A percentile compares a stretch with the other conserved stretches of the same genome.
phyloP scores from a whole-genome alignment of 257 asterid species.

The Nicotiana paniculata region DNA sequence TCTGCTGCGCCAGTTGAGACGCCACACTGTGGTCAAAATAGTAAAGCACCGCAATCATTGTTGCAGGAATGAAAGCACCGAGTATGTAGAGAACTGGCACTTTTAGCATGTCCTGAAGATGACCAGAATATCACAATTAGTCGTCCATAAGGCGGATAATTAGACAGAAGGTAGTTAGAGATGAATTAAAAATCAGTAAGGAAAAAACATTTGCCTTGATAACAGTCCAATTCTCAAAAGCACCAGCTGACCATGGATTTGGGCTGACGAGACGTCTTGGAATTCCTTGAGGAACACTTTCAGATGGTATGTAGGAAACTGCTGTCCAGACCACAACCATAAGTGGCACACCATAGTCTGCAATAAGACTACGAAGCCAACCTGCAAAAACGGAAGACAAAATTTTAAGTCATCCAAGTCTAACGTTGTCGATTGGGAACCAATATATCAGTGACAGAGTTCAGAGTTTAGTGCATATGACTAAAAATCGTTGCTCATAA shows the following conservation, averaged over 20 bases:
- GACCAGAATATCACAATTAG: neutral
- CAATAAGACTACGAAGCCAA: slow-evolving; percentile 75
- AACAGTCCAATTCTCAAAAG: slow-evolving; percentile 87
- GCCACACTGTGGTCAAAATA: slow-evolving; percentile 95
- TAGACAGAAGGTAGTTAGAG: neutral
- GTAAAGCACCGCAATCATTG: slow-evolving; percentile 87
- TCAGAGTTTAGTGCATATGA: neutral
- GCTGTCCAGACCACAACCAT: slow-evolving; percentile 94
- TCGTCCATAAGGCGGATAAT: neutral
- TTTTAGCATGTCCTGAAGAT: slow-evolving; percentile 66
- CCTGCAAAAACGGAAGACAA: slow-evolving; percentile 33
- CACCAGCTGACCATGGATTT: slow-evolving; percentile 93
- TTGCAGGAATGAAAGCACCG: slow-evolving; percentile 85
- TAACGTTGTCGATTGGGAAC: neutral
- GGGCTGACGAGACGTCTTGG: slow-evolving; percentile 95
- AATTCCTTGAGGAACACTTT: slow-evolving; percentile 73
- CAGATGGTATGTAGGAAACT: slow-evolving; percentile 63
- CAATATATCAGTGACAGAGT: neutral
- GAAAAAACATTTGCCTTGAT: slow-evolving; percentile 44
- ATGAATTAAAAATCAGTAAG: neutral
- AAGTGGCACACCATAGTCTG: slow-evolving; percentile 92
- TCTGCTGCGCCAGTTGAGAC: slow-evolving; percentile 85
- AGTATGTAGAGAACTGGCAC: slow-evolving; percentile 64
- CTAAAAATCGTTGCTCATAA: neutral
- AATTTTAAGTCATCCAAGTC: neutral